Evolutionary conservation across 2,329 filamentous ascomycete species (phyloP), one percentile per base, ranked within the genome.

Genomic region (Fusarium anthophilum): DNA sequence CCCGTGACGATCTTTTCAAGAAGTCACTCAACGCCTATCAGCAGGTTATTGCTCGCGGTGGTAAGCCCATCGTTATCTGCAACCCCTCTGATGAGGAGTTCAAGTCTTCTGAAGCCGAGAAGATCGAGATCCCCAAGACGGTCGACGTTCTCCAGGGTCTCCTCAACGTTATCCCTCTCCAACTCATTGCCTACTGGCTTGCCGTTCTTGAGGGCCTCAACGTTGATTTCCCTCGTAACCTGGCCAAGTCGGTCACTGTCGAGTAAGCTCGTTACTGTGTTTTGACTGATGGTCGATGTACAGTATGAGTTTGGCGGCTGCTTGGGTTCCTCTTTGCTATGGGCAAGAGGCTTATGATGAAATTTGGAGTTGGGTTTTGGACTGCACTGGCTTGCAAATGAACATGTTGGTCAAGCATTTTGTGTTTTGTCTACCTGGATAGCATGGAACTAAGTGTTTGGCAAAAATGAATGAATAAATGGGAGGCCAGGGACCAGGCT

Each of bases 11-110:
- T 79, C 92, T 99, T 81, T 99, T 99, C 87, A 93, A 93, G 83
- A 99, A 99, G 88, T 98, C 96, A n/a, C 89, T 99, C 81, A 99
- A 99, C 84, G 96, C 96, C 80, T 99, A 98, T 85, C 96, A 99
- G 87, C 96, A 99, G 89, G 96, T 99, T 81, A 96, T 98, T 88
- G 96, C 96, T 78, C 96, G 96, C 83, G 91, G 92, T 80, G 96
- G 96, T 81, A 96, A 96, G 84, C 96, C 96, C 72, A 99, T 99
- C 82, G 96, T 99, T 80, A 98, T 99, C 83, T 99, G 96, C 92
- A 98, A 98, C 87, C 88, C 92, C 63, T 86, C 88, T 76, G 96
- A 99, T 81, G 89, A 92, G 78, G 96, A 98, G 86, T 99, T 99
- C 88, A 91, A 93, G 71, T 84, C 91, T 67, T 93, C 92, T 75